Evolutionary conservation across 371 early-diverging fungal species (phyloP).

Genomic region (Mortierella sp.): DNA sequence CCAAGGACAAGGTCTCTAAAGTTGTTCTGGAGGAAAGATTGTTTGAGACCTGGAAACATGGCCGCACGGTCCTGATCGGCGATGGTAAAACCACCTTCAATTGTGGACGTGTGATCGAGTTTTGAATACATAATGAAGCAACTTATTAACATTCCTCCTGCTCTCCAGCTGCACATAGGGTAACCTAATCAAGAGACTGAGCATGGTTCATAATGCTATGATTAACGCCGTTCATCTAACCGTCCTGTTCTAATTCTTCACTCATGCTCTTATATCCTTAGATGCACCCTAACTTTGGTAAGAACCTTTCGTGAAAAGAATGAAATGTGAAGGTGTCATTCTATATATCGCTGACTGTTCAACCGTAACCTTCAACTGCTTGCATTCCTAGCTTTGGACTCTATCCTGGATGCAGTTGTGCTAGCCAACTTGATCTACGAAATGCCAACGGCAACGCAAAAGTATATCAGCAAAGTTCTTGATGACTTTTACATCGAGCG

Average conservation of each 20-base stretch:
- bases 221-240: neutral
- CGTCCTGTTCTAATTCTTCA: no score
- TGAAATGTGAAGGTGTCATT: neutral
- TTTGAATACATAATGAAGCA: no score
- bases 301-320: neutral
- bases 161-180: slow-evolving; percentile 25
- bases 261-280: no score
- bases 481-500: slow-evolving; percentile 35
- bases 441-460: slow-evolving; percentile 16
- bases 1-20: slow-evolving; percentile 21
- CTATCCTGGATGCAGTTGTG: slow-evolving; percentile 33
- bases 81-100: slow-evolving; percentile 10
- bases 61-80: slow-evolving; percentile 27
- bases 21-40: slow-evolving; percentile 33
- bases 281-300: slow-evolving; percentile 31
- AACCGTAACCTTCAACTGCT: neutral
- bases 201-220: neutral
- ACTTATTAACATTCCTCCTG: neutral
- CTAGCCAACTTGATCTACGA: slow-evolving; percentile 31
- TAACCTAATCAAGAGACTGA: neutral
- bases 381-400: slow-evolving; percentile 20
- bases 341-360: neutral
- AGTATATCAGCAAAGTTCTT: slow-evolving; percentile 24
- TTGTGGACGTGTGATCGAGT: no score
- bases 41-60: slow-evolving; percentile 30